A percentile compares a stretch with the other conserved stretches of the same genome.
These are phyloP conservation scores for Alternaria triticimaculans DNA, from an alignment of 2,329 filamentous ascomycete genomes.

Conservation along the genomic window DNA sequence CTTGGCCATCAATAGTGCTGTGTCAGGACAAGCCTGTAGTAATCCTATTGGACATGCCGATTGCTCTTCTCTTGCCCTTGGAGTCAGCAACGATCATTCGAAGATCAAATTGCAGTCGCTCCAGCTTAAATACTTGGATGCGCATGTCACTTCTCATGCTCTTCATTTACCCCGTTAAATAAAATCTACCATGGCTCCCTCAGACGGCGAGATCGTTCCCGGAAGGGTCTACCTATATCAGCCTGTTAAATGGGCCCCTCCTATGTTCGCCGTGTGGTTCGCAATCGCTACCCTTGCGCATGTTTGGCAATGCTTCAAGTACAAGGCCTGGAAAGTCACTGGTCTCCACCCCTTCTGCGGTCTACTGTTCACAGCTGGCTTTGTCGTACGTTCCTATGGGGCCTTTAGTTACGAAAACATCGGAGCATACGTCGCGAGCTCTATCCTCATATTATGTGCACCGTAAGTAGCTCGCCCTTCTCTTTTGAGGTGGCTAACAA, in stretches of 20 bases:
- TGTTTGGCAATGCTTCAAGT: conserved; percentile 61
- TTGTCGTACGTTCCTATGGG: conserved; percentile 60
- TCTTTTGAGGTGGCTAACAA: background rate
- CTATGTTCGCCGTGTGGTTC: conserved; percentile 58
- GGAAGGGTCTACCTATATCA: conserved; percentile 50
- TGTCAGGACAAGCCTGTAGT: background rate
- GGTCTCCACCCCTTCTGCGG: conserved; percentile 60
- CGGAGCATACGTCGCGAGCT: conserved; percentile 46
- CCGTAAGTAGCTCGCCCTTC: conserved; percentile 30
- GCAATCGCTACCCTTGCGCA: conserved; percentile 53
- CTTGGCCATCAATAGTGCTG: background rate
- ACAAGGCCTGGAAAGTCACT: conserved; percentile 62
- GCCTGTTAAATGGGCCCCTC: conserved; percentile 59
- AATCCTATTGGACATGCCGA: background rate
- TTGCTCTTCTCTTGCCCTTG: background rate
- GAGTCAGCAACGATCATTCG: background rate
- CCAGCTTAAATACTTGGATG: background rate
- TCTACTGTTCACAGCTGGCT: conserved; percentile 62
- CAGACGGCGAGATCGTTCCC: conserved; percentile 7
- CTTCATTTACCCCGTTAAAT: background rate
- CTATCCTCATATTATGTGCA: conserved; percentile 41
- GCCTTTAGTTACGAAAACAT: conserved; percentile 57
- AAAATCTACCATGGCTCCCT: background rate
- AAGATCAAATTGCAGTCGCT: background rate
- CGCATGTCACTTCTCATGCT: background rate